These are phyloP conservation scores for Drosera spatulata DNA, from an alignment of 179 eudicot genomes.

Conservation along the genomic window DNA sequence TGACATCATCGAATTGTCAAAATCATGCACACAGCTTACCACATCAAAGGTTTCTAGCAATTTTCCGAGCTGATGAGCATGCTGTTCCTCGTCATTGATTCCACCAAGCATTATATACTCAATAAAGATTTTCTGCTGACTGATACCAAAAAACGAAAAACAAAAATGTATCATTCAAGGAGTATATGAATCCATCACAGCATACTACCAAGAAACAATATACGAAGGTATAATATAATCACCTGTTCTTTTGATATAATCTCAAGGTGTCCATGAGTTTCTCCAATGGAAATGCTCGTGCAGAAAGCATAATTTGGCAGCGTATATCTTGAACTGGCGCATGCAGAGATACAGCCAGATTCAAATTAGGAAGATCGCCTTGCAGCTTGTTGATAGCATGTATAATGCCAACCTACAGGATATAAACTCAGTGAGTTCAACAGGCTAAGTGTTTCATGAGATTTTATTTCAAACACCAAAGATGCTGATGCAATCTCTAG, in stretches of 20 bases:
- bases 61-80: constrained; percentile 88
- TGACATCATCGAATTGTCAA: not conserved
- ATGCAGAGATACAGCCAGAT: constrained; percentile 93
- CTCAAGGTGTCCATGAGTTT: constrained; percentile 71
- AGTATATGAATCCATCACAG: no score
- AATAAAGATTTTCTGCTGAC: constrained; percentile 87
- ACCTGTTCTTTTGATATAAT: no score
- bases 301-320: constrained; percentile 98
- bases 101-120: constrained; percentile 99
- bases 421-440: not conserved
- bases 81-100: constrained; percentile 86
- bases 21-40: constrained; percentile 32
- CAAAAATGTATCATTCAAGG: not conserved
- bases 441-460: not conserved
- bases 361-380: constrained; percentile 58
- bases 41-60: constrained; percentile 82
- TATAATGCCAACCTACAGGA: constrained; percentile 72
- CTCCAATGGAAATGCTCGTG: constrained; percentile 89
- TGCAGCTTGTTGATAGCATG: constrained; percentile 86
- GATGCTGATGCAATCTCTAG: no score
- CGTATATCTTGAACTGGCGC: constrained; percentile 98
- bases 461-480: not conserved
- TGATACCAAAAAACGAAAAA: constrained; percentile 20
- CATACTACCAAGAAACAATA: no score
- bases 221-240: no score